phyloP scores from a whole-genome alignment of 257 asterid genomes.

The Knoxia roxburghii region DNA sequence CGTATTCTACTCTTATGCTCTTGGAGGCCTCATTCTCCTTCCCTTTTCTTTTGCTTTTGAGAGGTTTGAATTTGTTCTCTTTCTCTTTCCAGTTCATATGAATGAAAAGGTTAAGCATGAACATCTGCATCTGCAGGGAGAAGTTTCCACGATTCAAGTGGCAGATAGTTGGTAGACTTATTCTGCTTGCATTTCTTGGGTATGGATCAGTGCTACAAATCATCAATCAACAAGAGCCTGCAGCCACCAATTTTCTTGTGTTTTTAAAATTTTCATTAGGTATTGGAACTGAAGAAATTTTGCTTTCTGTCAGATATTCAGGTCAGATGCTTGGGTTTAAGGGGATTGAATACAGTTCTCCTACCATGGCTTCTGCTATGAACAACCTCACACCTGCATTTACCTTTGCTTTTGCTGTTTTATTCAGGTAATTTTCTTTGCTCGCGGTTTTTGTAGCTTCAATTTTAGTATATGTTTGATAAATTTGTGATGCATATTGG shows the following conservation, averaged over 20 bases:
- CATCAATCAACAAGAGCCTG: neutral
- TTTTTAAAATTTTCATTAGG: neutral
- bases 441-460: too few species aligned
- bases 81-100: neutral
- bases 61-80: neutral
- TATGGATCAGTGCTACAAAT: conserved; percentile 10
- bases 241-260: neutral
- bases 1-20: conserved; percentile 19
- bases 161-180: conserved; percentile 40
- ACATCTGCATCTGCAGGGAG: conserved; percentile 34
- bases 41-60: conserved; percentile 19
- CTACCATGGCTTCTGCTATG: conserved; percentile 69
- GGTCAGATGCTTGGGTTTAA: conserved; percentile 23
- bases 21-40: conserved; percentile 19
- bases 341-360: conserved; percentile 66
- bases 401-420: conserved; percentile 35
- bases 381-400: conserved; percentile 68
- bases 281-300: neutral
- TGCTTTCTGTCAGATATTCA: conserved; percentile 8
- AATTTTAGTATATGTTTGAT: too few species aligned
- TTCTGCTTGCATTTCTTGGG: conserved; percentile 71
- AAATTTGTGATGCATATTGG: too few species aligned
- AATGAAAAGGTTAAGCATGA: neutral
- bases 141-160: conserved; percentile 47
- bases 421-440: conserved; percentile 24